Base-by-base conservation (phyloP, 2,329 filamentous ascomycete species). In the Bipolaris oryzae region DNA sequence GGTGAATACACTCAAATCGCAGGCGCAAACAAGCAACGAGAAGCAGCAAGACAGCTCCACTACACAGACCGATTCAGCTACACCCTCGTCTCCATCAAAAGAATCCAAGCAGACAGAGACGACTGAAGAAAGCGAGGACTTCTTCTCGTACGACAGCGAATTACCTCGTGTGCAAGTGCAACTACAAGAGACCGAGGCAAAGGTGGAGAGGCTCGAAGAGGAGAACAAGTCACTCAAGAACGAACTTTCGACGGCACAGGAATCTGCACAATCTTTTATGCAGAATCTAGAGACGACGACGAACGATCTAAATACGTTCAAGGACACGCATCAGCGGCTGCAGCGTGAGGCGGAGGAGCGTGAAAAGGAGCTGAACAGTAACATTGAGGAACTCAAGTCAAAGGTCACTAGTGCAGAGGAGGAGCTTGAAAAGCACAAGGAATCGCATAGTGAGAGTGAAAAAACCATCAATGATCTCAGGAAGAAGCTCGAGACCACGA, bases 91-190 rank as follows among this genome's bases (percentile, higher is more conserved):
- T 1, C 55, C 65, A 1, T 66, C 70, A 2, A 72, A 72, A 47
- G 60, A 63, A 5, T 66, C 69, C 2, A 72, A 72, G 50, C 60
- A 67, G 10, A 67, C 67, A 1, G 66, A 67, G 13, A 51, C 59
- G 11, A 54, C 72, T 1, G 71, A 80, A 7, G 74, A 76, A 61
- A 79, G 76, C 21, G 90, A 93, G 62, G 91, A 96, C 46, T 89
- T 97, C 76, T 97, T 97, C 77, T 96, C 92, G 0, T 96, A 92
- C 67, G 93, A 98, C 56, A 89, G 89, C 48, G 94, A 98, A 76
- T 82, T 96, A 13, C 90, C 91, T 3, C 86, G 90, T 51, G 78
- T 96, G n/a, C 89, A 96, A 69, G 82, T 85, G 1, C 89, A 95
- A 64, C 75, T 95, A 3, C 82, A 87, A 49, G 84, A 87, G 54